Evolutionary conservation across 192 early-diverging fungal species (phyloP).

Genomic region (Rhizoclosmatium sp.): DNA sequence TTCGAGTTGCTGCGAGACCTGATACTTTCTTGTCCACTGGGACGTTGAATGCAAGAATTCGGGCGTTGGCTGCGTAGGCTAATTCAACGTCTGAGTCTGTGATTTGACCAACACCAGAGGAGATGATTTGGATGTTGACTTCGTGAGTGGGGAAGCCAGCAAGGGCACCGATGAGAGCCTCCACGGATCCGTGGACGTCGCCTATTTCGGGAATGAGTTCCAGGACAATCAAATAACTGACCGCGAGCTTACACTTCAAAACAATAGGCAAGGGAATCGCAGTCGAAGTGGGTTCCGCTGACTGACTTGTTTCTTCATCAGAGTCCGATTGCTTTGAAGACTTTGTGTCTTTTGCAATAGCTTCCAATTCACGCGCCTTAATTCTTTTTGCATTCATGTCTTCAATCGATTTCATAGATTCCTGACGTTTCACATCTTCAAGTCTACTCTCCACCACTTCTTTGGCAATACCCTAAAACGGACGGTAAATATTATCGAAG

Average conservation of each 20-base stretch:
- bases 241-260: conserved; percentile 66
- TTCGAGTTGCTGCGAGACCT: conserved; percentile 57
- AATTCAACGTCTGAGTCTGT: conserved; percentile 84
- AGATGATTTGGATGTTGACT: conserved; percentile 75
- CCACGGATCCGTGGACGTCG: conserved; percentile 93
- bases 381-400: conserved; percentile 79
- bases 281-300: conserved; percentile 50
- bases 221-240: conserved; percentile 7
- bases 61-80: conserved; percentile 54
- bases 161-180: conserved; percentile 83
- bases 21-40: conserved; percentile 79
- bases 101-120: conserved; percentile 84
- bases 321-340: conserved; percentile 50
- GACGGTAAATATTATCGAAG: neutral
- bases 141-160: conserved; percentile 80
- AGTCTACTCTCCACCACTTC: conserved; percentile 73
- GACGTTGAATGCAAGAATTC: conserved; percentile 89
- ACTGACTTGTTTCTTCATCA: conserved; percentile 46
- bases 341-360: conserved; percentile 25
- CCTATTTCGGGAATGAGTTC: conserved; percentile 46
- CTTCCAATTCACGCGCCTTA: conserved; percentile 33
- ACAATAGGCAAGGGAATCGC: conserved; percentile 62
- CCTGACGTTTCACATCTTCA: conserved; percentile 66
- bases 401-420: conserved; percentile 69
- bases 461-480: conserved; percentile 75